A percentile compares a stretch with the other conserved stretches of the same genome.
Conservation (phyloP, 331 rosid genomes). For the Acacia concinna region DNA sequence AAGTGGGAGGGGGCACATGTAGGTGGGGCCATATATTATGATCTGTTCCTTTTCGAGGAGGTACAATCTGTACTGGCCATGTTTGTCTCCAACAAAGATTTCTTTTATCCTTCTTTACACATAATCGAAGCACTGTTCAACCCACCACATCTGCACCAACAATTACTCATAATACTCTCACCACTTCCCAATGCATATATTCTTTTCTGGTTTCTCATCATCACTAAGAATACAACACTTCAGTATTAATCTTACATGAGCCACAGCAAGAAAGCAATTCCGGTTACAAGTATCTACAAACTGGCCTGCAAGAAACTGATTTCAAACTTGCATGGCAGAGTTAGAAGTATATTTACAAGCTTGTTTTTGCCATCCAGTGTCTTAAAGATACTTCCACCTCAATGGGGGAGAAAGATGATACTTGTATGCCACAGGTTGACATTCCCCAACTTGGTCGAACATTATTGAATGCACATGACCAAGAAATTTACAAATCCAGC, state of each 20-base stretch:
- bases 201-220: no score
- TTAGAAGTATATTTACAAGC: background rate
- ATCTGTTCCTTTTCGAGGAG: slow-evolving; percentile 11
- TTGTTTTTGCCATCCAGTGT: background rate
- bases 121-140: background rate
- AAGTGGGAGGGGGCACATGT: background rate
- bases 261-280: background rate
- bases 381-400: slow-evolving; percentile 5
- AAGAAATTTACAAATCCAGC: background rate
- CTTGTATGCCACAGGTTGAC: background rate
- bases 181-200: background rate
- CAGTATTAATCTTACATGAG: background rate
- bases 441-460: background rate
- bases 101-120: slow-evolving; percentile 13
- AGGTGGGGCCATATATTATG: slow-evolving; percentile 31
- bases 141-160: background rate
- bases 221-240: no score
- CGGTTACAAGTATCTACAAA: background rate
- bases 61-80: slow-evolving; percentile 44
- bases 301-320: background rate
- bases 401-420: background rate
- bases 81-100: slow-evolving; percentile 39
- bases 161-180: background rate
- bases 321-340: background rate
- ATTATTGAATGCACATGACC: background rate